Evolutionary conservation across 2,329 filamentous ascomycete species (phyloP), one percentile per base, ranked within the genome.

Genomic region (Curvularia eragrostidis): DNA sequence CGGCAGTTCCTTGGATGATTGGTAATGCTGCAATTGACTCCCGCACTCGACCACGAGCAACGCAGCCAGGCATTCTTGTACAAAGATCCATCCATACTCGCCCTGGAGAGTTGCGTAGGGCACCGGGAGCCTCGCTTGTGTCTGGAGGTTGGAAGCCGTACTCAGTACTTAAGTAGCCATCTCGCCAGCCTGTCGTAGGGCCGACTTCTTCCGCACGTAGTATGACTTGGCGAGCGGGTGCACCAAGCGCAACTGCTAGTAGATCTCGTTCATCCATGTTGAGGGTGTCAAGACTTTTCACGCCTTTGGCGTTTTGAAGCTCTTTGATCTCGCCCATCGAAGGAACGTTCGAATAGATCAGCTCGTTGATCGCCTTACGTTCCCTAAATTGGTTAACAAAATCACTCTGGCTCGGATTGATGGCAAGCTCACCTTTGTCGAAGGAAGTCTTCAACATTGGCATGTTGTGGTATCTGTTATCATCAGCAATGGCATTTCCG

Each of bases 11-110:
- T 56, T 83, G 75, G 2, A 85, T 77, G 2, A 84, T 66, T 0
- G 82, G 80, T 0, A 85, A 64, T 0, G 81, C 77, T 1, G 80
- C 81, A 1, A 84, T 74, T 0, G 82, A 80, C 49, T 84, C 82
- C 32, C 82, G 72, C 0, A 83, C 81, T n/a, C 81, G 77, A 1
- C 83, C 82, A 48, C 82, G 72, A 1, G 81, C 78, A 1, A 83
- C 78, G 44, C 81, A 83, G 0, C 82, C 83, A 0, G 82, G 82
- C 79, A 85, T 84, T 2, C 82, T 74, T 65, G 84, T 82, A 54
- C 81, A 83, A 0, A 85, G 75, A 58, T 84, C 83, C 3, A 81
- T 81, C 83, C 83, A 85, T 15, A 84, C 78, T n/a, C 83, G 74
- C 0, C 83, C 82, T 0, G 82, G 82, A 0, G 81, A 83, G 58